Conservation (phyloP, 208 protist genomes). For the Acanthamoeba culbertsoni region DNA sequence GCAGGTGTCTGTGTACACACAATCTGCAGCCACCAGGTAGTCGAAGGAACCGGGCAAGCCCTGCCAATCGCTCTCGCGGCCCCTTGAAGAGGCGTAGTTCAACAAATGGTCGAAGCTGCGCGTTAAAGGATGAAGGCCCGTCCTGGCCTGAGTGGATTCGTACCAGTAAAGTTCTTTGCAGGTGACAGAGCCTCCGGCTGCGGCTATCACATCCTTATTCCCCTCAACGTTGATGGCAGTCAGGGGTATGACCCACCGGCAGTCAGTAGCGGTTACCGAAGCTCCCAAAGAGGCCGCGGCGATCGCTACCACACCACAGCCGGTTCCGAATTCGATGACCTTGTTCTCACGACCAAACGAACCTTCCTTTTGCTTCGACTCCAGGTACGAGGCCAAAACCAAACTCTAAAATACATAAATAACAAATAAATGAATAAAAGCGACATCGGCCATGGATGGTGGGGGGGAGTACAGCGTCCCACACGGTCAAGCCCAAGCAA, state of each 20-base stretch:
- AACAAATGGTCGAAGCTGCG: not conserved
- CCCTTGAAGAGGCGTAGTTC: not conserved
- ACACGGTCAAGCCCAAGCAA: not conserved
- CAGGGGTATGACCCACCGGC: not conserved
- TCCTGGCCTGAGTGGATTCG: too few species aligned
- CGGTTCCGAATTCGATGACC: not conserved
- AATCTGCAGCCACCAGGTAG: not conserved
- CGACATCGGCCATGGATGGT: not conserved
- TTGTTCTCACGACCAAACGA: not conserved
- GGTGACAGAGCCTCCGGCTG: not conserved
- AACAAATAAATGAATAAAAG: not conserved
- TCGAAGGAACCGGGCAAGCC: not conserved
- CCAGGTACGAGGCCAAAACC: slow-evolving; percentile 10
- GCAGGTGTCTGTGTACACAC: slow-evolving; percentile 30
- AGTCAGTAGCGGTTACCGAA: slow-evolving; percentile 28
- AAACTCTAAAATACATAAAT: not conserved
- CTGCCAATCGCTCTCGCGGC: not conserved
- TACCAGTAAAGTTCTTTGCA: slow-evolving; percentile 52
- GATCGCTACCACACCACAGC: slow-evolving; percentile 26
- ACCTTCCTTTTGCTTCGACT: not conserved
- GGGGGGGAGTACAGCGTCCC: not conserved
- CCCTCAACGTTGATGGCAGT: slow-evolving; percentile 7
- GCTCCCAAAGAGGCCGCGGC: not conserved
- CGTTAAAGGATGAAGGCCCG: not conserved
- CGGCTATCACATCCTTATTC: not conserved